phyloP scores from a whole-genome alignment of 805 yeast genomes.

The Metschnikowia koreensis region DNA sequence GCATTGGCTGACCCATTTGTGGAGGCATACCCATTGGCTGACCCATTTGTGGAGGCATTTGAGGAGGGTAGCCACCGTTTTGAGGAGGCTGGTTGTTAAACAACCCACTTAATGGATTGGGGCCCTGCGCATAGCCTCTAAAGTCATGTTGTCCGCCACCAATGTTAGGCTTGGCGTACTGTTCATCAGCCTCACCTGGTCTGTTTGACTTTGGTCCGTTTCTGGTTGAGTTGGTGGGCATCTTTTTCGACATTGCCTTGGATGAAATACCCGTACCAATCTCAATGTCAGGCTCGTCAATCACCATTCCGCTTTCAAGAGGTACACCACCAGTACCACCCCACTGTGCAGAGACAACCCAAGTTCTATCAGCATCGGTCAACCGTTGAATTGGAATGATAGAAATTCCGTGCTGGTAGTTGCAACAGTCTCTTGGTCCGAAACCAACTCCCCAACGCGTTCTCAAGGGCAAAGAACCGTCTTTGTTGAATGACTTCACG shows the following conservation, averaged over 20 bases:
- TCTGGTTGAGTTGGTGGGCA: slow-evolving; percentile 87
- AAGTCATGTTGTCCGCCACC: slow-evolving; percentile 40
- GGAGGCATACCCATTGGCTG: slow-evolving; percentile 2
- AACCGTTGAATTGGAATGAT: slow-evolving; percentile 82
- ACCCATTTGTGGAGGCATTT: slow-evolving; percentile 9
- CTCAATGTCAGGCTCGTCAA: slow-evolving; percentile 98
- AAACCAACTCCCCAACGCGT: slow-evolving; percentile 99
- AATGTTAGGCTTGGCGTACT: slow-evolving; percentile 36
- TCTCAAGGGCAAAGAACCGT: slow-evolving; percentile 63
- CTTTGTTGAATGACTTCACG: slow-evolving; percentile 66
- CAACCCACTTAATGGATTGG: slow-evolving; percentile 50
- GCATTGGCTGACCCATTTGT: slow-evolving; percentile 5
- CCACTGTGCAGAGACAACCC: slow-evolving; percentile 91
- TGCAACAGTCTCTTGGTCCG: slow-evolving; percentile 98
- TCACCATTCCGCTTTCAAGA: slow-evolving; percentile 70
- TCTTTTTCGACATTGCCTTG: slow-evolving; percentile 83
- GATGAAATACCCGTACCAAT: slow-evolving; percentile 93
- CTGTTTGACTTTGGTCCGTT: slow-evolving; percentile 81
- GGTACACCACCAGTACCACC: slow-evolving; percentile 96
- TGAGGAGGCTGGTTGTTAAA: slow-evolving; percentile 29
- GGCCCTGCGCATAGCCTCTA: slow-evolving; percentile 32
- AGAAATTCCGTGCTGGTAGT: slow-evolving; percentile 86
- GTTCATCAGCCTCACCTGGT: slow-evolving; percentile 55
- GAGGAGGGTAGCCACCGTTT: slow-evolving; percentile 13
- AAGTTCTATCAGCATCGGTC: slow-evolving; percentile 89